Base-by-base conservation (phyloP, 257 asterid genomes). In the Pogostemon cablin region DNA sequence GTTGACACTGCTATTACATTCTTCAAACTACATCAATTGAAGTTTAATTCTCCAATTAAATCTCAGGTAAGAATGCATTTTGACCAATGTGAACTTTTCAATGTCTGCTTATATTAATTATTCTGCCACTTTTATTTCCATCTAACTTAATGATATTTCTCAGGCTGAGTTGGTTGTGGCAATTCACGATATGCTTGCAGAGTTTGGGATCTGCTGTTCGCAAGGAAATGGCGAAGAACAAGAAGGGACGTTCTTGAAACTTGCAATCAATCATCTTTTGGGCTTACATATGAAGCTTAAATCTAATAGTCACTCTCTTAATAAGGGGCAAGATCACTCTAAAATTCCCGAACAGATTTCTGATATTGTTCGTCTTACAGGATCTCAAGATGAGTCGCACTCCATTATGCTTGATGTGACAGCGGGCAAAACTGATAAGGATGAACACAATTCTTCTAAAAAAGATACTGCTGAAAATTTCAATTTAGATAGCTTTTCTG, bases 111-210 rank as follows among this genome's bases (percentile, higher is more conserved):
- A 71, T 57, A 25, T 52, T 53, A 40, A 66, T 46, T 57, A 44
- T 25, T 68, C 67, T 35, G 15, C 68, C 53, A 56, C n/a, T 25
- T 40, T 63, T 79, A 60, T 63, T 63, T 66, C 43, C 59, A 9
- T 50, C 62, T 56, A 1, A 68, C 47, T 65, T 52, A 75, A 72
- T 62, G 62, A 68, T 50, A 53, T 65, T 54, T 58, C 54, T 78
- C 91, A 93, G 99, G 82, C 80, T 49, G 98, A 93, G 76, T 83
- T 93, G 85, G 77, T 89, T 68, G 95, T 89, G 67, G 84, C 98
- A 73, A 84, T 87, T 79, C 98, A 93, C 82, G 96, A 91, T 81
- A 85, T 91, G 98, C 98, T 93, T 68, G 96, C 96, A 47, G 98
- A 93, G 87, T 91, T 91, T 81, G 98, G 96, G 56, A 82, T 93